Evolutionary conservation across 225 moss, liverwort and hornwort genomes (phyloP).

Genomic region (Polytrichum formosum): DNA sequence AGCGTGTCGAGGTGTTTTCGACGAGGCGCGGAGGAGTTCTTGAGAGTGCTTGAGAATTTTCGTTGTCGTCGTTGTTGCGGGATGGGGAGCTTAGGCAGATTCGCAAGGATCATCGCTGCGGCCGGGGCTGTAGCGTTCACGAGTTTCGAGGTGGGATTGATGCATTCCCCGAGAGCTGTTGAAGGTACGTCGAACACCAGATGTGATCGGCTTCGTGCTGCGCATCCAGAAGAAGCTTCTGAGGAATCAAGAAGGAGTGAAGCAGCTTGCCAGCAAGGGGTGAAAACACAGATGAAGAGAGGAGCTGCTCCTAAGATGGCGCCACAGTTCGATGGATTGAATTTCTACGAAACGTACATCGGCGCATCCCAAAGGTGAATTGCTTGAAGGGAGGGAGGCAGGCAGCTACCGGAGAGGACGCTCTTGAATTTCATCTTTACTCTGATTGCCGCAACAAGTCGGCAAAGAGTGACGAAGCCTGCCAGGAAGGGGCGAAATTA

Average conservation of each 20-base stretch:
- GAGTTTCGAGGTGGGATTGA: constrained; percentile 21
- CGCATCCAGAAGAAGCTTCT: background rate
- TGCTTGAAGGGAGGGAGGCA: background rate
- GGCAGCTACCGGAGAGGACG: background rate
- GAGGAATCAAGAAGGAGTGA: constrained; percentile 6
- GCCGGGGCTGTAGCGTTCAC: constrained; percentile 23
- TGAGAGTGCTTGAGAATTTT: no score
- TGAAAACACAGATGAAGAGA: constrained; percentile 1
- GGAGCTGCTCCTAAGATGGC: constrained; percentile 39
- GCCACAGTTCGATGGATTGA: constrained; percentile 49
- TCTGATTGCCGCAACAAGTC: constrained; percentile 11
- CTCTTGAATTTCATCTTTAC: constrained; percentile 12
- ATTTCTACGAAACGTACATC: constrained; percentile 56
- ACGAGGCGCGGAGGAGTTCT: no score
- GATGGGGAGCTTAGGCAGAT: constrained; percentile 27
- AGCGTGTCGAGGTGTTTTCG: no score
- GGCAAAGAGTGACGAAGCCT: background rate
- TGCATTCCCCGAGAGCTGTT: constrained; percentile 22
- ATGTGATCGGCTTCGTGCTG: constrained; percentile 1
- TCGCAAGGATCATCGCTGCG: constrained; percentile 13
- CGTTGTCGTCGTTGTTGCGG: background rate
- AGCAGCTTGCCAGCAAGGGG: constrained; percentile 4
- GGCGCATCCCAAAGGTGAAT: constrained; percentile 23
- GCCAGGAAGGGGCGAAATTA: constrained; percentile 3
- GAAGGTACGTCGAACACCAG: background rate